Percentiles rank a stretch among this genome's conserved stretches.
Conservation (phyloP, 148 eudicot genomes). For the Rhododendron vialii region DNA sequence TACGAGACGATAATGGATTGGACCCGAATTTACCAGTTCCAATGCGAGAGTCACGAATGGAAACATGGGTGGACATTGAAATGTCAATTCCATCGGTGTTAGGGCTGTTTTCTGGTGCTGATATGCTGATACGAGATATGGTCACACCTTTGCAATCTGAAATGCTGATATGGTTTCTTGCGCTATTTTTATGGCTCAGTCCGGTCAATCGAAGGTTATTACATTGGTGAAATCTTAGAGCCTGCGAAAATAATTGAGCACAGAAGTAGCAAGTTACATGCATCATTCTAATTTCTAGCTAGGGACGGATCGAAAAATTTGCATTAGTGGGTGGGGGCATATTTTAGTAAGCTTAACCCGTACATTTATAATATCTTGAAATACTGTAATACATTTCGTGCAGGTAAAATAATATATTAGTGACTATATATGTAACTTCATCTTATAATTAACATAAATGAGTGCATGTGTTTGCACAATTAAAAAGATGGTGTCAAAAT, state of each 20-base stretch:
- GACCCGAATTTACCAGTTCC: constrained; percentile 13
- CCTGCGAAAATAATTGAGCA: background rate
- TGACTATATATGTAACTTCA: too few species aligned
- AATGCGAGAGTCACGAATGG: constrained; percentile 21
- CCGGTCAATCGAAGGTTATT: constrained; percentile 14
- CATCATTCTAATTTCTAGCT: background rate
- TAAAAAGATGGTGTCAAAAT: too few species aligned
- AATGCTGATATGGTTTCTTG: constrained; percentile 27
- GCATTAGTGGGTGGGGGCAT: too few species aligned
- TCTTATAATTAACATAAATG: too few species aligned
- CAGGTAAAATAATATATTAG: too few species aligned
- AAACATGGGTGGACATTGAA: constrained; percentile 19
- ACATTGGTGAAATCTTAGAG: constrained; percentile 10
- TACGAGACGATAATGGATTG: background rate
- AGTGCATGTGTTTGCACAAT: too few species aligned
- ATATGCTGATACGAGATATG: constrained; percentile 26
- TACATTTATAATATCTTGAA: too few species aligned
- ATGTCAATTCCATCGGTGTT: constrained; percentile 60
- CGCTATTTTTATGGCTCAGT: constrained; percentile 6
- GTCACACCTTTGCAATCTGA: constrained; percentile 15
- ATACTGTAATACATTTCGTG: too few species aligned
- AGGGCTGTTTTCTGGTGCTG: constrained; percentile 43
- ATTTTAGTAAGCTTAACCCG: too few species aligned
- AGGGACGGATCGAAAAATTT: too few species aligned
- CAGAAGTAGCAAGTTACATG: background rate